phyloP scores from a whole-genome alignment of 192 early-diverging fungal genomes.

The Umbelopsis ramanniana region DNA sequence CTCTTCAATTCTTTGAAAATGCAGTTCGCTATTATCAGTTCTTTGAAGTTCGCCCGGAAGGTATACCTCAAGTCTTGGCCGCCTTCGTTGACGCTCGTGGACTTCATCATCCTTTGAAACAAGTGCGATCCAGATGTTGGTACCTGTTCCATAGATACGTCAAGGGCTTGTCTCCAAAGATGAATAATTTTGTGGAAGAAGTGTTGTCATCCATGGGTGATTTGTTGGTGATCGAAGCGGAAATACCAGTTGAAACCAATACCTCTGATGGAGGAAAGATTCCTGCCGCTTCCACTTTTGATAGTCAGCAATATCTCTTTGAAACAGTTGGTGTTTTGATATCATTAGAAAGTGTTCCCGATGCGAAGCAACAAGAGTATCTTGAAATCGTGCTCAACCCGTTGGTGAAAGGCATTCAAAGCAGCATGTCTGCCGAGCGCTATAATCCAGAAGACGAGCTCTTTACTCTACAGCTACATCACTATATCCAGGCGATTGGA shows the following conservation, averaged over 20 bases:
- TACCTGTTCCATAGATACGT: constrained; percentile 89
- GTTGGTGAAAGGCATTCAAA: constrained; percentile 77
- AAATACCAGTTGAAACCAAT: constrained; percentile 48
- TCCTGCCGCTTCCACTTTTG: constrained; percentile 63
- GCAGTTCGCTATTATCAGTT: constrained; percentile 71
- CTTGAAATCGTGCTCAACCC: constrained; percentile 76
- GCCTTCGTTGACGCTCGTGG: constrained; percentile 81
- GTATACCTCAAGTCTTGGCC: constrained; percentile 68
- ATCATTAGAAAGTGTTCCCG: constrained; percentile 71
- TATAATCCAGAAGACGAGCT: constrained; percentile 69
- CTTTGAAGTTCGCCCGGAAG: constrained; percentile 66
- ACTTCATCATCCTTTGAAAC: constrained; percentile 70
- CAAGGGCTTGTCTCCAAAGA: constrained; percentile 62
- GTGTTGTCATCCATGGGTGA: constrained; percentile 69
- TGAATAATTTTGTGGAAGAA: constrained; percentile 64
- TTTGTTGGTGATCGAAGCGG: constrained; percentile 74
- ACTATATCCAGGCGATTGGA: constrained; percentile 83
- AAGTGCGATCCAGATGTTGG: constrained; percentile 80
- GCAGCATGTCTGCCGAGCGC: constrained; percentile 65
- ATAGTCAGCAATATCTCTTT: constrained; percentile 87
- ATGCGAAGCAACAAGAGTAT: constrained; percentile 72
- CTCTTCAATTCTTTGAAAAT: constrained; percentile 78
- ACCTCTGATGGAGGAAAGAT: constrained; percentile 54
- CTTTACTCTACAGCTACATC: constrained; percentile 78
- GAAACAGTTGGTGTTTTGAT: constrained; percentile 93